A percentile compares a stretch with the other conserved stretches of the same genome.
phyloP scores from a whole-genome alignment of 2,329 filamentous ascomycete genomes.

The Boeremia lycopersici region DNA sequence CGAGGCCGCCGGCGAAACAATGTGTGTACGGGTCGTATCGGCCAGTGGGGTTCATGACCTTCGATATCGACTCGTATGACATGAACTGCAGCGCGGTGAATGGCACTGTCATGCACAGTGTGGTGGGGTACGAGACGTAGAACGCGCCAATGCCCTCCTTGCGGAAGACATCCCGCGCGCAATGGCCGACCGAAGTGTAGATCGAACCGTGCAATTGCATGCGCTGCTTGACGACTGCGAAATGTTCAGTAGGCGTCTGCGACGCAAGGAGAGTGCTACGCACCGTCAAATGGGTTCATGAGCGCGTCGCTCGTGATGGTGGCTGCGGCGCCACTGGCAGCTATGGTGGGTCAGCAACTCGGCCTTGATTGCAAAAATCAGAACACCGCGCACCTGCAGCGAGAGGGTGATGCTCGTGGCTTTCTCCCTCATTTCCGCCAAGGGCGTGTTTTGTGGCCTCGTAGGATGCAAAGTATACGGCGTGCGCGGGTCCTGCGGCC shows the following conservation, averaged over 20 bases:
- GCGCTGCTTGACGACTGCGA: conserved; percentile 92
- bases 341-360: conserved; percentile 59
- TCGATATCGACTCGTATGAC: conserved; percentile 96
- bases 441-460: conserved; percentile 96
- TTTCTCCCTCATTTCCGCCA: conserved; percentile 85
- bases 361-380: neutral
- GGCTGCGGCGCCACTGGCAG: conserved; percentile 88
- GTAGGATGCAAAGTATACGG: conserved; percentile 98
- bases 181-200: conserved; percentile 85
- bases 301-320: conserved; percentile 97
- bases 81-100: conserved; percentile 98
- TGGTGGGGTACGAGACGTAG: conserved; percentile 98
- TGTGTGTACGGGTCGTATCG: conserved; percentile 92
- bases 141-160: conserved; percentile 89
- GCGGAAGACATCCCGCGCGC: conserved; percentile 84
- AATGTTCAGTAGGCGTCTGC: conserved; percentile 22
- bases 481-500: conserved; percentile 83
- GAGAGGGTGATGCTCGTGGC: conserved; percentile 88
- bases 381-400: conserved; percentile 73
- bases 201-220: conserved; percentile 98
- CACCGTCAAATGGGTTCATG: conserved; percentile 99
- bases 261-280: conserved; percentile 35
- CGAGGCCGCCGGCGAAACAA: conserved; percentile 88
- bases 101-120: conserved; percentile 96
- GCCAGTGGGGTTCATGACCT: conserved; percentile 84